Conservation (phyloP, 805 yeast genomes). For the Kuraishia hungarica region DNA sequence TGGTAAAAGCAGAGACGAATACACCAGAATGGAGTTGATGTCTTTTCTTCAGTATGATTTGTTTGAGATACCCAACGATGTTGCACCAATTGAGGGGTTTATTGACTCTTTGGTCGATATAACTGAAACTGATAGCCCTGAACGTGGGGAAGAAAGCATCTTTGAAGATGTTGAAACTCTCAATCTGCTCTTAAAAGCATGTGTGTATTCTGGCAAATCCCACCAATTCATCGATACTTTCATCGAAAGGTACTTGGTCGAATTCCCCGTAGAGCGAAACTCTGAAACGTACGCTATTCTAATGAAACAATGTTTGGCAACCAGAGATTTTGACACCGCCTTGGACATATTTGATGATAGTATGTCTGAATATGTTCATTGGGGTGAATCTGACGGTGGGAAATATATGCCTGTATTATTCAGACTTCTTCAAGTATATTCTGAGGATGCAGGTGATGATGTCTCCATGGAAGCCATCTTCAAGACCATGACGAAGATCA, state of each 20-base stretch:
- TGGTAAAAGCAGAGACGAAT: background rate
- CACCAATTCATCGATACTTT: slow-evolving; percentile 15
- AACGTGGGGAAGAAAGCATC: background rate
- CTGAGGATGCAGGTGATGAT: slow-evolving; percentile 7
- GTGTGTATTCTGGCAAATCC: slow-evolving; percentile 19
- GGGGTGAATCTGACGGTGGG: slow-evolving; percentile 29
- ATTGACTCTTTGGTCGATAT: slow-evolving; percentile 9
- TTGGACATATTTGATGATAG: slow-evolving; percentile 25
- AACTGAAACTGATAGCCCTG: background rate
- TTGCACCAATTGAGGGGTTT: slow-evolving; percentile 21
- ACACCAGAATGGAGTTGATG: slow-evolving; percentile 16
- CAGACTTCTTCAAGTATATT: slow-evolving; percentile 14
- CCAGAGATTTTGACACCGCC: slow-evolving; percentile 24
- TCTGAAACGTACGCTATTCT: slow-evolving; percentile 26
- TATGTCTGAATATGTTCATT: slow-evolving; percentile 29
- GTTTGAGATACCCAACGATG: slow-evolving; percentile 18
- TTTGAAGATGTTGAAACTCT: slow-evolving; percentile 13
- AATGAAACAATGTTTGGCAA: slow-evolving; percentile 22
- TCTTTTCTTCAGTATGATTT: slow-evolving; percentile 13
- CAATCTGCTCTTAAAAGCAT: slow-evolving; percentile 16
- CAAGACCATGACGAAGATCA: slow-evolving; percentile 10
- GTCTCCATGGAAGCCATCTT: background rate
- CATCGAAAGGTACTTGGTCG: slow-evolving; percentile 19
- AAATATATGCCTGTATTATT: slow-evolving; percentile 18
- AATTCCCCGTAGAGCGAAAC: slow-evolving; percentile 23